Evolutionary conservation across 345 rosid species (phyloP), one percentile per base, ranked within the genome.

Genomic region (Clausena lansium): DNA sequence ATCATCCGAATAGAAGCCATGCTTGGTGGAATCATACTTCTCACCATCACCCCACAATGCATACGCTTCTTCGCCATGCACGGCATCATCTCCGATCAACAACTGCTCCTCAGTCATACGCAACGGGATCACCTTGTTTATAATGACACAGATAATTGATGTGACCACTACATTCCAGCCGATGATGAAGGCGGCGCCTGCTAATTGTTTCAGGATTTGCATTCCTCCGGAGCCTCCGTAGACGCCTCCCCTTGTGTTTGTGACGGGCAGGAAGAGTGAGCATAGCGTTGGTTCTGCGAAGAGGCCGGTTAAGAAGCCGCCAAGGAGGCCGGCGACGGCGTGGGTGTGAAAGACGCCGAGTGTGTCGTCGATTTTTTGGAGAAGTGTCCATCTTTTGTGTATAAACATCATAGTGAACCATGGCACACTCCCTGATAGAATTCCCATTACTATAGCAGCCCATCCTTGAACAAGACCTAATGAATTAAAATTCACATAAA

Each of bases 11-110:
- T 45, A 36, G 9, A 38, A 0, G 17, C 81, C 78, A 50, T 85
- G 90, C 81, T 58, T 85, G 52, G 76, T 80, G 0, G 74, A 30
- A 38, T 87, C 88, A 47, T 77, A 87, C n/a, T 28, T 76, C 70
- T 87, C 90, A 0, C 90, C 90, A 32, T 87, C 90, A 6, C 85
- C 90, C 88, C 90, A 87, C 58, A 87, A 60, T 7, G 90, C 90
- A 62, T 87, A 87, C 1, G 90, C 90, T 78, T 85, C 90, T 58
- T 87, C 90, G 0, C 90, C 90, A 24, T 87, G 90, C 62, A 87
- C 88, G 0, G 88, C 88, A n/a, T 87, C 90, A 4, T 87, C 90
- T 4, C 90, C 90, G 0, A 87, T 83, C n/a, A 63, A 2, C 77
- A 87, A 27, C 36, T 85, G 72, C 77, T 87, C 88, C 65, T 87